Evolutionary conservation across 768 basidiomycete genomes (phyloP).

Genomic region (Tricholoma furcatifolium): DNA sequence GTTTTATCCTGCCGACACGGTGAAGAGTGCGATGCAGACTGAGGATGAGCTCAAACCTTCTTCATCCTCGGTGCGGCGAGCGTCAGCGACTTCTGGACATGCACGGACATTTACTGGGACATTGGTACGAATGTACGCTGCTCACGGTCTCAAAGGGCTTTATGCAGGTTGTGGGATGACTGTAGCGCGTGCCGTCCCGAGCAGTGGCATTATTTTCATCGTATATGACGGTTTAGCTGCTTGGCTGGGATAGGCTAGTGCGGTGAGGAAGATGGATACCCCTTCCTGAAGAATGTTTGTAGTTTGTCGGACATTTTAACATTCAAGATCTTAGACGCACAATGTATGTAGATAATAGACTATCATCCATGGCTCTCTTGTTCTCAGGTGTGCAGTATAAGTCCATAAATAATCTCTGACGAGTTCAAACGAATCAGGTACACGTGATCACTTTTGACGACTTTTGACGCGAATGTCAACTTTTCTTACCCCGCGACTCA

Average conservation of each 20-base stretch:
- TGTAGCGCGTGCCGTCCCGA: slow-evolving; percentile 79
- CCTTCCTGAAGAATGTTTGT: too few relatives aligned
- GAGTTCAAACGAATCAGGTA: too few relatives aligned
- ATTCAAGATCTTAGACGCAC: not conserved
- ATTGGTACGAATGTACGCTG: slow-evolving; percentile 66
- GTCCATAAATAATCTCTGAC: too few relatives aligned
- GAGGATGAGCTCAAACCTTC: slow-evolving; percentile 71
- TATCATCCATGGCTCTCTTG: not conserved
- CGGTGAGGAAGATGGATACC: too few relatives aligned
- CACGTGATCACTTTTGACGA: too few relatives aligned
- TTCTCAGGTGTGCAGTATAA: not conserved
- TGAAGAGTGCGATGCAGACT: slow-evolving; percentile 91
- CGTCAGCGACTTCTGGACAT: not conserved
- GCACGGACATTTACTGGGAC: slow-evolving; percentile 48
- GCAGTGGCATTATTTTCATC: slow-evolving; percentile 89
- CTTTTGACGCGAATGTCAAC: too few relatives aligned
- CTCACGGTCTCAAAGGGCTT: slow-evolving; percentile 77
- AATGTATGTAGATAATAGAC: not conserved
- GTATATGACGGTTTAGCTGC: slow-evolving; percentile 79
- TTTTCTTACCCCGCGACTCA: too few relatives aligned
- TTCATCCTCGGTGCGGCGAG: not conserved
- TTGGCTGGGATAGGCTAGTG: slow-evolving; percentile 27
- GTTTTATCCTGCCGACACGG: slow-evolving; percentile 87
- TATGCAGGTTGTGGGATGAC: slow-evolving; percentile 96
- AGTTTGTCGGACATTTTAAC: too few relatives aligned